Evolutionary conservation across 2,329 filamentous ascomycete species (phyloP).

Genomic region (Nannizziopsis arthrosporioides): DNA sequence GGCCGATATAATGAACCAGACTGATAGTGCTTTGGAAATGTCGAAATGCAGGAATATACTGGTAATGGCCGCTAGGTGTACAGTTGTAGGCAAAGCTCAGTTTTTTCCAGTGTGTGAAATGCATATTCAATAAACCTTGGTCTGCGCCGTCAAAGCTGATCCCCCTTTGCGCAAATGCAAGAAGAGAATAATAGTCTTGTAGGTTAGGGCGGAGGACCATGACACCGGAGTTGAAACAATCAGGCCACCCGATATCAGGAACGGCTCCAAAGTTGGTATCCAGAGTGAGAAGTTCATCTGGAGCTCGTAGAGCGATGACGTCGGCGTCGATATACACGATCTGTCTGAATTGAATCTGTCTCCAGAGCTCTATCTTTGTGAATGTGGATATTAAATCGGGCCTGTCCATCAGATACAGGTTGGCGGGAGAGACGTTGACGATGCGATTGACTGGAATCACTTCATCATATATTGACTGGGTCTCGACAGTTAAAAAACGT

Average conservation of each 20-base stretch:
- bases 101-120: slow-evolving; percentile 77
- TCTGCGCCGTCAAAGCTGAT: slow-evolving; percentile 96
- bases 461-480: slow-evolving; percentile 71
- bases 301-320: slow-evolving; percentile 76
- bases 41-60: slow-evolving; percentile 88
- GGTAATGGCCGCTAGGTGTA: slow-evolving; percentile 91
- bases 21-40: slow-evolving; percentile 86
- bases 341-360: slow-evolving; percentile 74
- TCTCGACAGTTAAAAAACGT: not conserved
- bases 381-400: slow-evolving; percentile 84
- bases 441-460: slow-evolving; percentile 74
- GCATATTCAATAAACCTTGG: slow-evolving; percentile 88
- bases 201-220: slow-evolving; percentile 82
- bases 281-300: slow-evolving; percentile 78
- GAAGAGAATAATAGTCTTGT: slow-evolving; percentile 75
- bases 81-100: slow-evolving; percentile 95
- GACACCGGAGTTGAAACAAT: slow-evolving; percentile 95
- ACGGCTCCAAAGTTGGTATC: slow-evolving; percentile 56
- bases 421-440: slow-evolving; percentile 62
- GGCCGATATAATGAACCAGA: slow-evolving; percentile 88
- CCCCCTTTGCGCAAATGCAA: slow-evolving; percentile 70
- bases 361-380: slow-evolving; percentile 94
- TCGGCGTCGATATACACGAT: slow-evolving; percentile 95
- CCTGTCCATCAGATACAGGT: slow-evolving; percentile 84
- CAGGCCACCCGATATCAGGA: slow-evolving; percentile 95